These are phyloP conservation scores for Solanum piurae DNA, from an alignment of 257 asterid genomes.

Conservation along the genomic window DNA sequence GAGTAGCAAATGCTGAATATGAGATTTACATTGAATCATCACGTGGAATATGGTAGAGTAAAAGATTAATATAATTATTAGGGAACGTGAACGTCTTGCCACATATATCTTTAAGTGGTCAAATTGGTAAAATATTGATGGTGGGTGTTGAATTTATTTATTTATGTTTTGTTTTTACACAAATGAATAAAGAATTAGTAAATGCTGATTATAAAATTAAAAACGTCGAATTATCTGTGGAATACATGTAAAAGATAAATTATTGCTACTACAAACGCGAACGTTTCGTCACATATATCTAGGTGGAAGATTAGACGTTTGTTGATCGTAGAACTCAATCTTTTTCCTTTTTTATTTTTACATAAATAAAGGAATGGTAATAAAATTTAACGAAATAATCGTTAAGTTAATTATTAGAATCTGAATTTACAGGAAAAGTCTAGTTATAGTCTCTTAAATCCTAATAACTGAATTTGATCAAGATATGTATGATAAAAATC, in stretches of 20 bases:
- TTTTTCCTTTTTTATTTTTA: neutral
- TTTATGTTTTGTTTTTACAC: neutral
- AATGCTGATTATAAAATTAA: neutral
- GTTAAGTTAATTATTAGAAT: no score
- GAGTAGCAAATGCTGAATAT: neutral
- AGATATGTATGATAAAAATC: neutral
- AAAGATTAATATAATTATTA: neutral
- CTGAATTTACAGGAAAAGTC: neutral
- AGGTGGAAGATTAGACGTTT: neutral
- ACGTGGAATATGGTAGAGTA: neutral
- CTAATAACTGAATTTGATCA: neutral
- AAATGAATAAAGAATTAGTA: neutral
- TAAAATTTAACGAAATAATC: no score
- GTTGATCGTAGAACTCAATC: neutral
- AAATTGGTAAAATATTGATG: neutral
- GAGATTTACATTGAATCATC: neutral
- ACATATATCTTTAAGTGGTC: neutral
- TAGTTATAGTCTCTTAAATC: neutral
- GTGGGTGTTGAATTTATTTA: neutral
- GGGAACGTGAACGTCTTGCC: neutral
- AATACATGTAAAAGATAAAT: neutral
- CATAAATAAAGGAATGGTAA: neutral
- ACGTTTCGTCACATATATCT: neutral
- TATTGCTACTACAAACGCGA: neutral
- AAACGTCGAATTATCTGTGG: neutral